phyloP scores from a whole-genome alignment of 768 basidiomycete species.

The Suillus subluteus region DNA sequence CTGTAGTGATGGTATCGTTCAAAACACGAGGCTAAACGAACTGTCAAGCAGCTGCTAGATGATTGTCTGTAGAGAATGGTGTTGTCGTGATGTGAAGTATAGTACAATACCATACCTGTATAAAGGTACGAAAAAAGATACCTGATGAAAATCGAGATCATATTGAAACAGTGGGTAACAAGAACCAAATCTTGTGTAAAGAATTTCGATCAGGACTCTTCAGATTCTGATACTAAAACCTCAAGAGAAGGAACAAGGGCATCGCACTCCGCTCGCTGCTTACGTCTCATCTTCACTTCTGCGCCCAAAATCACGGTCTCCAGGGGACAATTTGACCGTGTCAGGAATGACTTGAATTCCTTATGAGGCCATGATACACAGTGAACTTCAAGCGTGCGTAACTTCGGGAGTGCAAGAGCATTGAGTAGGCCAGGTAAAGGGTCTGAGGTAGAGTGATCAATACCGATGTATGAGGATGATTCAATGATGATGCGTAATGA shows the following conservation, averaged over 20 bases:
- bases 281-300: conserved; percentile 18
- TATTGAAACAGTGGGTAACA: not conserved
- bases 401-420: conserved; percentile 19
- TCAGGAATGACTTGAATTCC: conserved; percentile 22
- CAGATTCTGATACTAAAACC: not conserved
- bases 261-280: conserved; percentile 16
- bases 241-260: conserved; percentile 24
- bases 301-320: conserved; percentile 23
- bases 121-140: not conserved
- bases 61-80: not conserved
- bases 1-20: not conserved
- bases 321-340: conserved; percentile 26
- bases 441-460: no score
- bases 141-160: no score
- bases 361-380: conserved; percentile 23
- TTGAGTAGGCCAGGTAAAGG: conserved; percentile 12
- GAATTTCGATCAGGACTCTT: not conserved
- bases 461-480: no score
- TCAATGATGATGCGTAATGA: conserved; percentile 15
- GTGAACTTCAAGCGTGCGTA: conserved; percentile 15
- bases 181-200: no score
- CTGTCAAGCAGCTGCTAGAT: not conserved
- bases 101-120: not conserved
- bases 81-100: not conserved
- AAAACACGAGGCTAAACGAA: not conserved